Evolutionary conservation across 306 rosid species (phyloP).

Genomic region (Malus asiatica): DNA sequence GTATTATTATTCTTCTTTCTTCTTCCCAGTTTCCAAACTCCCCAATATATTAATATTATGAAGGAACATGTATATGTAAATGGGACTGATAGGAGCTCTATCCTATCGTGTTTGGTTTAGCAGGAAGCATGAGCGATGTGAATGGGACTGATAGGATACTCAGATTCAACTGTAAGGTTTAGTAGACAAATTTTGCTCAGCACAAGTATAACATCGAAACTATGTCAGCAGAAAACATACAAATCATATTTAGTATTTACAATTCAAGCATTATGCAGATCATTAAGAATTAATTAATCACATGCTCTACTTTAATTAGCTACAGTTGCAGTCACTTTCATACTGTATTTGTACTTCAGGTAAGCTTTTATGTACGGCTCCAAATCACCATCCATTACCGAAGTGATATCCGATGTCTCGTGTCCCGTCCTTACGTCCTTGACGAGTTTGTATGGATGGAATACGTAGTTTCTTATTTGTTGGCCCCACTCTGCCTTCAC

Average conservation of each 20-base stretch:
- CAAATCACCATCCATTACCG: conserved; percentile 93
- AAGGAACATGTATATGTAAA: no score
- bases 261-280: not conserved
- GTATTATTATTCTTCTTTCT: no score
- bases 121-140: not conserved
- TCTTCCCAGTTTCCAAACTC: not conserved
- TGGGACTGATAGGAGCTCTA: not conserved
- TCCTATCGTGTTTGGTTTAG: not conserved
- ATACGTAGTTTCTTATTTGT: conserved; percentile 88
- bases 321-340: conserved; percentile 35
- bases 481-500: conserved; percentile 99
- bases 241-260: no score
- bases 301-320: conserved; percentile 11
- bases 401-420: conserved; percentile 66
- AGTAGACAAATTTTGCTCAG: no score
- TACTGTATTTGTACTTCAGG: conserved; percentile 66
- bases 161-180: no score
- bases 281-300: not conserved
- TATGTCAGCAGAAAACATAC: no score
- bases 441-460: conserved; percentile 91
- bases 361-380: conserved; percentile 84
- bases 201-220: no score
- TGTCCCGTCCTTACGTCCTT: conserved; percentile 85
- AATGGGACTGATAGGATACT: no score
- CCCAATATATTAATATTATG: not conserved